Base-by-base conservation (phyloP, 1,284 basidiomycete species). In the Rhodotorula sp. region DNA sequence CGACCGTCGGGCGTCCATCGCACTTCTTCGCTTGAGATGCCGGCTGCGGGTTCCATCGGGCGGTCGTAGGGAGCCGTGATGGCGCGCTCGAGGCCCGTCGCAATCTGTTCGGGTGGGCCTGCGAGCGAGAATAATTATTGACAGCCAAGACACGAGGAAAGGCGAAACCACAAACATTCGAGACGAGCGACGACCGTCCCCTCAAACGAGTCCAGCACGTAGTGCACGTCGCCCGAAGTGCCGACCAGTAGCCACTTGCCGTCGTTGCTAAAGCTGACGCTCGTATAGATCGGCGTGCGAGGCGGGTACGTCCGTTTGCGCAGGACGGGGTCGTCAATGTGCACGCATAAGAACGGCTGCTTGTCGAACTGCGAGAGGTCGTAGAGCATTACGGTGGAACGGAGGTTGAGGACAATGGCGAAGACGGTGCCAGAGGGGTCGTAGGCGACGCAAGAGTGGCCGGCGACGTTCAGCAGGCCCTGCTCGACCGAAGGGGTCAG, bases 1-100 rank as follows among this genome's bases (percentile, higher is more conserved):
- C 89, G 89, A 79, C 91, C 92, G 79, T 97, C 94, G 0, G 92
- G 90, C 4, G 91, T 93, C 91, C 92, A 97, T 24, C 85, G 86
- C 3, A 94, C 88, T 81, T 96, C 94, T 79, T 95, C 92, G 16
- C 92, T 91, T 72, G 91, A 93, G 68, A 85, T 86, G 0, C 90
- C 91, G 72, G 87, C 87, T 18, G 84, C 80, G 6, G 91, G 89
- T 75, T 88, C 86, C 62, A 91, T 87, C 60, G 82, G 85, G 48
- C 67, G 73, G 15, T 62, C 66, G 58, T 67, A 31, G 83, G 83
- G 40, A 84, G 85, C 1, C 83, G 81, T 53, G 82, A 83, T 18
- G 47, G 72, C 60, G 73, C 76, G 65, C 46, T 70, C 65, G 18
- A 72, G 51, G 24, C 69, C 67, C 6, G 47, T 66, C 2, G 57